phyloP scores from a whole-genome alignment of 345 rosid genomes.

The Aurinia saxatilis region DNA sequence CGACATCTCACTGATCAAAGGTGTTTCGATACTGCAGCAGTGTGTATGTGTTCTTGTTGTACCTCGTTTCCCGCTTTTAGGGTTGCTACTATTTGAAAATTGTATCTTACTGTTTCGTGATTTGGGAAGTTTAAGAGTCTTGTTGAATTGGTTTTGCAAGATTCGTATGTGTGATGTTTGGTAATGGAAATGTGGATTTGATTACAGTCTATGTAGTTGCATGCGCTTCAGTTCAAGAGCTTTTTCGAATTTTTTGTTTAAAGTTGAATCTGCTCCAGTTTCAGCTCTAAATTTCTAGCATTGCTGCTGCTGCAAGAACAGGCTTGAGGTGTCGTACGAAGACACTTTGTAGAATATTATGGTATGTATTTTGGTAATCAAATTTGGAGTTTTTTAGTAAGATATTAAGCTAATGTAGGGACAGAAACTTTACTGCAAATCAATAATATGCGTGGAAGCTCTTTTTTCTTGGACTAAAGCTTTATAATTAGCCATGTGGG shows the following conservation, averaged over 20 bases:
- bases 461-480: background rate
- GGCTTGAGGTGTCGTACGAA: background rate
- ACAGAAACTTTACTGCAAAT: slow-evolving; percentile 1
- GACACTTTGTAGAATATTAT: background rate
- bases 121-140: background rate
- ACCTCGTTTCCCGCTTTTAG: no score
- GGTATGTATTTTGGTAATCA: background rate
- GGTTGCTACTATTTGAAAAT: background rate
- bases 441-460: background rate
- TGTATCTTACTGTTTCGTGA: background rate
- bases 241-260: background rate
- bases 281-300: background rate
- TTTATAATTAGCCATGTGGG: background rate
- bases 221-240: background rate
- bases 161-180: background rate
- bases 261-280: background rate
- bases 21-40: background rate
- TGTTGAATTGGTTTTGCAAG: background rate
- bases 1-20: background rate
- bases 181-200: background rate
- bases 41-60: background rate
- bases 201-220: background rate
- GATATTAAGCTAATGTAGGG: background rate
- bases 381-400: background rate
- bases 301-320: background rate